phyloP scores from a whole-genome alignment of 2,329 filamentous ascomycete genomes.

The Aureobasidium sp. region DNA sequence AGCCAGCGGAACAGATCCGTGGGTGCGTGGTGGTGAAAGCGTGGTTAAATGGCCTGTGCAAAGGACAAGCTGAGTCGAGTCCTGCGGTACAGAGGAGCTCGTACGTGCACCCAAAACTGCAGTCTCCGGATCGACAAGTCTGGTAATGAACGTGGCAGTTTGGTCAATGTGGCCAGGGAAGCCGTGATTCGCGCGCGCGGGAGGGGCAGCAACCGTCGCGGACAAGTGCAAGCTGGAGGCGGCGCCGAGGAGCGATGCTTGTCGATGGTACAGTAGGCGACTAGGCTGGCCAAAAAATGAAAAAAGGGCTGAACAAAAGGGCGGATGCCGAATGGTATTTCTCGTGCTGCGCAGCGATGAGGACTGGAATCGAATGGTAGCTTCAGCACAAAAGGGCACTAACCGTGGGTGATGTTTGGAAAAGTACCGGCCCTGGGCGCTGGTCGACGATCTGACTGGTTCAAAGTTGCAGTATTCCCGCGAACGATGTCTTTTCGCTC shows the following conservation, averaged over 20 bases:
- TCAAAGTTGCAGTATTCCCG: constrained; percentile 8
- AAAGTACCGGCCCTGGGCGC: constrained; percentile 11
- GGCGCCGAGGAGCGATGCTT: constrained; percentile 2
- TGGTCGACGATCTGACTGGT: constrained; percentile 13
- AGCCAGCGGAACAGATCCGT: constrained; percentile 14
- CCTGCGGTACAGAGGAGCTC: background rate
- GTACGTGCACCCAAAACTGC: background rate
- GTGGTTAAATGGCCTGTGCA: constrained; percentile 11
- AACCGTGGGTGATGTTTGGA: constrained; percentile 13
- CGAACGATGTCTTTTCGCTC: constrained; percentile 14
- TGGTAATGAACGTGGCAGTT: background rate
- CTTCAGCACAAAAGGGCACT: constrained; percentile 11
- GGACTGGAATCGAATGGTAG: constrained; percentile 11
- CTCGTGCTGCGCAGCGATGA: constrained; percentile 8
- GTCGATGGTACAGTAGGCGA: background rate
- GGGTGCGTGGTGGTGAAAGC: background rate
- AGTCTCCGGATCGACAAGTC: background rate
- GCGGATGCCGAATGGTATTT: constrained; percentile 9
- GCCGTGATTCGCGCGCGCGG: constrained; percentile 3
- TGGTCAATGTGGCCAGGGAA: background rate
- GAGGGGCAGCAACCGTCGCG: background rate
- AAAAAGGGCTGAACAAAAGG: constrained; percentile 1
- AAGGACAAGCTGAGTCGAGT: constrained; percentile 13
- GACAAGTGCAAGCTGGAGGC: background rate
- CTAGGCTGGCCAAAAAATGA: constrained; percentile 1